Percentiles rank a stretch among this genome's conserved stretches.
phyloP scores from a whole-genome alignment of 768 basidiomycete species.

The Termitomyces sp. region DNA sequence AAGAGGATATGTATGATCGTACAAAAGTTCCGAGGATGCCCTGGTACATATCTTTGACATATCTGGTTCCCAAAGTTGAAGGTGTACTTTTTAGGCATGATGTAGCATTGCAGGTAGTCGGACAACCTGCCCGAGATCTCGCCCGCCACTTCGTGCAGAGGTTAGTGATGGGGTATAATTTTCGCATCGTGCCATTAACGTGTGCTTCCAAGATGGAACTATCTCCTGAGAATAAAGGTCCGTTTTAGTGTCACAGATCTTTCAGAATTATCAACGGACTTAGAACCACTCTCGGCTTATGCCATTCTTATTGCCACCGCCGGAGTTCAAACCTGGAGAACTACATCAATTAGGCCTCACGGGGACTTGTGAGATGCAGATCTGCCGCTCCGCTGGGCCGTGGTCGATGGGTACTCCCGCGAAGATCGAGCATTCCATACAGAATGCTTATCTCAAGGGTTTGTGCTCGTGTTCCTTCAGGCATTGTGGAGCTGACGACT shows the following conservation, averaged over 20 bases:
- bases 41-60: slow-evolving; percentile 48
- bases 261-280: slow-evolving; percentile 7
- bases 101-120: slow-evolving; percentile 91
- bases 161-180: slow-evolving; percentile 30
- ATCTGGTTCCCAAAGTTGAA: not conserved
- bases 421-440: slow-evolving; percentile 85
- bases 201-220: slow-evolving; percentile 71
- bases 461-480: slow-evolving; percentile 7
- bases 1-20: slow-evolving; percentile 95
- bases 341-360: slow-evolving; percentile 76
- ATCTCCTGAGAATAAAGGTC: slow-evolving; percentile 88
- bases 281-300: slow-evolving; percentile 89
- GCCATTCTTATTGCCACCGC: slow-evolving; percentile 91
- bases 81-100: slow-evolving; percentile 67
- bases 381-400: slow-evolving; percentile 90
- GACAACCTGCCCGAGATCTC: slow-evolving; percentile 92
- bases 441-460: slow-evolving; percentile 93
- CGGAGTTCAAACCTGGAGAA: slow-evolving; percentile 84
- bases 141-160: slow-evolving; percentile 93
- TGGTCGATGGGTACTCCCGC: slow-evolving; percentile 94
- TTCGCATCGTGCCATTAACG: slow-evolving; percentile 8
- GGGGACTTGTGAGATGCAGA: slow-evolving; percentile 96
- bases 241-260: slow-evolving; percentile 17
- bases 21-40: slow-evolving; percentile 90
- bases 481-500: not conserved